A percentile compares a stretch with the other conserved stretches of the same genome.
phyloP scores from a whole-genome alignment of 345 rosid species.

The Pseudoturritis turrita region DNA sequence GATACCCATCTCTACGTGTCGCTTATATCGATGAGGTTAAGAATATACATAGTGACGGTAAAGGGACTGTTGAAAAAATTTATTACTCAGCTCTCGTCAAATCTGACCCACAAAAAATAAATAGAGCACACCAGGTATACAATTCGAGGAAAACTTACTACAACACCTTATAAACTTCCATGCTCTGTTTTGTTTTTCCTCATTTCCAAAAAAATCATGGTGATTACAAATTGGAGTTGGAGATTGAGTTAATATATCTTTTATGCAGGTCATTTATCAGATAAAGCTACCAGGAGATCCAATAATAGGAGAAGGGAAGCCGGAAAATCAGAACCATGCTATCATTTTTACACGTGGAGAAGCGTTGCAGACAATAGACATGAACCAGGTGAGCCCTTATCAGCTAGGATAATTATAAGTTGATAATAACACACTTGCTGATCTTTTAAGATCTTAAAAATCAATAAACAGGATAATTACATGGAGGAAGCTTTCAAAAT shows the following conservation, averaged over 20 bases:
- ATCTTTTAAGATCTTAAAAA: background rate
- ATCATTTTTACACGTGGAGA: constrained; percentile 61
- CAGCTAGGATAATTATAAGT: background rate
- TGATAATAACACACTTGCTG: background rate
- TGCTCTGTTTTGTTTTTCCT: background rate
- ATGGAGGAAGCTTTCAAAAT: constrained; percentile 85
- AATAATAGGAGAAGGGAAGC: constrained; percentile 58
- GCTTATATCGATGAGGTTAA: constrained; percentile 78
- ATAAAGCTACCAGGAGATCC: constrained; percentile 61
- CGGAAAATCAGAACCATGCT: constrained; percentile 62
- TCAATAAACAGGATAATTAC: constrained; percentile 52
- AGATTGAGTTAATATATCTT: background rate
- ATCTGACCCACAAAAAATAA: constrained; percentile 52
- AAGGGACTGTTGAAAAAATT: constrained; percentile 40
- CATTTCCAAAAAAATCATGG: too few relatives aligned
- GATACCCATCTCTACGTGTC: constrained; percentile 71
- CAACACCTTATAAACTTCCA: background rate
- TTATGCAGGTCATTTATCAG: constrained; percentile 42
- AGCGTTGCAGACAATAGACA: constrained; percentile 59
- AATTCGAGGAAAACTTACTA: constrained; percentile 1
- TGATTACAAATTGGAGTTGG: background rate
- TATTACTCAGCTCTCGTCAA: constrained; percentile 69
- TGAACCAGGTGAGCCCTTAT: constrained; percentile 45
- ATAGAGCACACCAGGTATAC: constrained; percentile 66
- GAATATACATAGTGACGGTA: constrained; percentile 49